Evolutionary conservation across 805 yeast genomes (phyloP), one percentile per base, ranked within the genome.

Genomic region (Wickerhamiella allomyrinae): DNA sequence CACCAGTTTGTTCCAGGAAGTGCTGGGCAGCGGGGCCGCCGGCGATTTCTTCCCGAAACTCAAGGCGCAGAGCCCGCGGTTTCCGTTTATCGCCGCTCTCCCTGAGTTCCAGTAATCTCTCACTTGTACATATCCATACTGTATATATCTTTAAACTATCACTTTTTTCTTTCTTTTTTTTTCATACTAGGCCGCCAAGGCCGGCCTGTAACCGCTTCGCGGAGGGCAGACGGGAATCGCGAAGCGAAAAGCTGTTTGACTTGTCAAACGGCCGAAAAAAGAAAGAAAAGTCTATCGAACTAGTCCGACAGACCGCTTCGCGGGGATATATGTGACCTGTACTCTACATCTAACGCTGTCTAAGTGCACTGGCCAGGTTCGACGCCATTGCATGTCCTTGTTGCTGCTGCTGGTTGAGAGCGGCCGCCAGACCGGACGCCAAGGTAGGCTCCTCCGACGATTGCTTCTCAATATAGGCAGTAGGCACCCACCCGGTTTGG

Each of bases 401-500:
- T 35, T 47, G 41, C 39, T 49, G 49, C 46, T 52, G 51, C 39
- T 50, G 53, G 38, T 46, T 50, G 20, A 50, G 24, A 3, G 52
- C 53, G 1, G 38, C 42, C 5, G 57, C 57, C 10, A 53, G 46
- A 0, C 52, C 54, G 8, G 35, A 35, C 3, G 56, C 57, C 6
- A 52, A 44, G 15, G 43, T 43, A 14, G 37, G 29, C n/a, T 42
- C 41, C n/a, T 23, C 39, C n/a, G 44, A 29, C 14, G 40, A 34
- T 13, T 47, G 41, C 43, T 58, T 59, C 46, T 66, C 76, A 55
- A 89, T 75, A 57, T 87, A 91, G n/a, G 87, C 82, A 19, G 91
- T 79, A 11, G 99, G 99, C 10, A 91, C 89, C 98, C 98, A 91
- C 5, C 99, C 99, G 58, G 86, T 91, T 43, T 67, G 72, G 33